Percentiles rank a stretch among this genome's conserved stretches.
phyloP scores from a whole-genome alignment of 2,329 filamentous ascomycete genomes.

The Ceratocystis cacaofunesta region DNA sequence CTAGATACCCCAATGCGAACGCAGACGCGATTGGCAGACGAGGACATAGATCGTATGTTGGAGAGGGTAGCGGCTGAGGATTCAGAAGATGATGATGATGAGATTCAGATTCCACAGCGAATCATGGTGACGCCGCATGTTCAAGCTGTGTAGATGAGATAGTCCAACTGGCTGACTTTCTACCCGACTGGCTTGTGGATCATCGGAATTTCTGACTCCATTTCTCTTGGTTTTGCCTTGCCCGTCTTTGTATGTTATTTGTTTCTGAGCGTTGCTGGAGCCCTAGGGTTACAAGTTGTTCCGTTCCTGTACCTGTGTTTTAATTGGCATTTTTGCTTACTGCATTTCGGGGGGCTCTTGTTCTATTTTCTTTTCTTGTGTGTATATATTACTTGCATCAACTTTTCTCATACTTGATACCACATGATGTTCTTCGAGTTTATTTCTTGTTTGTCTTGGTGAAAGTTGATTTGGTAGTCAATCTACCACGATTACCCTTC shows the following conservation, averaged over 20 bases:
- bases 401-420: neutral
- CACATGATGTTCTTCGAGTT: neutral
- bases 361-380: neutral
- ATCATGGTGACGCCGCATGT: constrained; percentile 4
- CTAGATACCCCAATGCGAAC: constrained; percentile 28
- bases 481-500: neutral
- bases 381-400: neutral
- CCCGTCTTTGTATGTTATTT: too few relatives aligned
- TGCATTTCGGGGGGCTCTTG: neutral
- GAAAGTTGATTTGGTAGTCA: neutral
- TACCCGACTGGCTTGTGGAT: neutral
- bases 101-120: constrained; percentile 38
- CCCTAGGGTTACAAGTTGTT: too few relatives aligned
- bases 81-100: constrained; percentile 41
- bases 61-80: constrained; percentile 36
- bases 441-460: neutral
- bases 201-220: too few relatives aligned
- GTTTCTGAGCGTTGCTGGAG: too few relatives aligned
- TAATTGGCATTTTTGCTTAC: neutral
- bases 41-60: constrained; percentile 45
- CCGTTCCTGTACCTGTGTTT: neutral
- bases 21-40: constrained; percentile 33
- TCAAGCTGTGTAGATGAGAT: constrained; percentile 9
- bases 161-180: neutral
- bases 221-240: too few relatives aligned